These are phyloP conservation scores for Blastobotrys apis DNA, from an alignment of 1,139 yeast genomes.

Conservation along the genomic window DNA sequence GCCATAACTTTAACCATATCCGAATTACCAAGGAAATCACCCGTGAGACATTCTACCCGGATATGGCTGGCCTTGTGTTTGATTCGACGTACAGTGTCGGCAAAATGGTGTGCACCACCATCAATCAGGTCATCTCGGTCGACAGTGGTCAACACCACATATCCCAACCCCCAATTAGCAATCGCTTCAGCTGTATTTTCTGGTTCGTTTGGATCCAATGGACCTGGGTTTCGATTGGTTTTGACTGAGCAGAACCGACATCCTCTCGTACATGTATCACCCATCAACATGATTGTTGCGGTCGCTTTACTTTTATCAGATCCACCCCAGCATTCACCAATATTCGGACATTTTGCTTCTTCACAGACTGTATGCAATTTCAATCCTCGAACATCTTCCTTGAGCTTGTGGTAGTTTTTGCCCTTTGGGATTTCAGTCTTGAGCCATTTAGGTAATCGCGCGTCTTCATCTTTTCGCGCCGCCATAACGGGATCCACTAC, in stretches of 20 bases:
- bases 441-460: slow-evolving; percentile 86
- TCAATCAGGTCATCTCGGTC: slow-evolving; percentile 93
- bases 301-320: slow-evolving; percentile 90
- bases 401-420: slow-evolving; percentile 68
- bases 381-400: slow-evolving; percentile 81
- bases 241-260: slow-evolving; percentile 97
- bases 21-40: slow-evolving; percentile 91
- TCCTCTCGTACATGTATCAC: slow-evolving; percentile 98
- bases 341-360: slow-evolving; percentile 97
- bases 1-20: slow-evolving; percentile 80
- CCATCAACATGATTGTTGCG: slow-evolving; percentile 96
- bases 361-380: slow-evolving; percentile 95
- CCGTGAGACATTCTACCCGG: slow-evolving; percentile 87
- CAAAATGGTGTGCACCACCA: slow-evolving; percentile 90
- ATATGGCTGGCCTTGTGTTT: slow-evolving; percentile 88
- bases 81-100: slow-evolving; percentile 79
- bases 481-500: slow-evolving; percentile 42
- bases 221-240: slow-evolving; percentile 79
- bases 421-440: slow-evolving; percentile 96
- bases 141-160: slow-evolving; percentile 94
- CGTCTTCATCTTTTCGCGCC: slow-evolving; percentile 51
- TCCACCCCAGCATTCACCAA: slow-evolving; percentile 99
- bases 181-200: slow-evolving; percentile 98
- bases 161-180: slow-evolving; percentile 97
- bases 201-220: slow-evolving; percentile 95